Percentiles rank a stretch among this genome's conserved stretches.
Evolutionary conservation across 2,329 filamentous ascomycete species (phyloP).

Genomic region (Rhynchosporium graminicola): DNA sequence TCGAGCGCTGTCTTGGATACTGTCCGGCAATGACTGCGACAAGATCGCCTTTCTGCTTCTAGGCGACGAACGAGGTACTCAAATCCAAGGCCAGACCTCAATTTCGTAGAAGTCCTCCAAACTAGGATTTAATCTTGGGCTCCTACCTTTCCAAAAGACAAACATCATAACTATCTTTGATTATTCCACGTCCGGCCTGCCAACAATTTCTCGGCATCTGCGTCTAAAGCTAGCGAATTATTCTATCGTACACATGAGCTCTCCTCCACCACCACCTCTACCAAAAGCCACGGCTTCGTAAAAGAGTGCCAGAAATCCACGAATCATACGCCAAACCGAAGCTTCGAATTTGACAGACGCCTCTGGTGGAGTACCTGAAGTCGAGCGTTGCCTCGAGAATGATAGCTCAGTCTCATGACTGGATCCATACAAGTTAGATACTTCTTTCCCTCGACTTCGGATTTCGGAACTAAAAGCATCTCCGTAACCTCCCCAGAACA

Average conservation of each 20-base stretch:
- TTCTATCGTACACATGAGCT: neutral
- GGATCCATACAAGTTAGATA: neutral
- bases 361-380: constrained; percentile 4
- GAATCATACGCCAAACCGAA: neutral
- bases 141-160: too few relatives aligned
- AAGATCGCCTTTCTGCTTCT: neutral
- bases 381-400: neutral
- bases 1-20: neutral
- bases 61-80: neutral
- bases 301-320: constrained; percentile 1
- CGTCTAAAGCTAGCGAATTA: neutral
- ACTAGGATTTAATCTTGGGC: too few relatives aligned
- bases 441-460: neutral
- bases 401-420: neutral
- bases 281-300: neutral
- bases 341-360: constrained; percentile 2
- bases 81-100: neutral
- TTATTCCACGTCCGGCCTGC: neutral
- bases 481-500: neutral
- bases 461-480: neutral
- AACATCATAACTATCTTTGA: too few relatives aligned
- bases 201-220: too few relatives aligned
- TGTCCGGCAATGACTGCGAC: neutral
- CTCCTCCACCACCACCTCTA: neutral
- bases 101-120: too few relatives aligned